phyloP scores from a whole-genome alignment of 2,329 filamentous ascomycete genomes.

The Chrysoporthe deuterocubensis region DNA sequence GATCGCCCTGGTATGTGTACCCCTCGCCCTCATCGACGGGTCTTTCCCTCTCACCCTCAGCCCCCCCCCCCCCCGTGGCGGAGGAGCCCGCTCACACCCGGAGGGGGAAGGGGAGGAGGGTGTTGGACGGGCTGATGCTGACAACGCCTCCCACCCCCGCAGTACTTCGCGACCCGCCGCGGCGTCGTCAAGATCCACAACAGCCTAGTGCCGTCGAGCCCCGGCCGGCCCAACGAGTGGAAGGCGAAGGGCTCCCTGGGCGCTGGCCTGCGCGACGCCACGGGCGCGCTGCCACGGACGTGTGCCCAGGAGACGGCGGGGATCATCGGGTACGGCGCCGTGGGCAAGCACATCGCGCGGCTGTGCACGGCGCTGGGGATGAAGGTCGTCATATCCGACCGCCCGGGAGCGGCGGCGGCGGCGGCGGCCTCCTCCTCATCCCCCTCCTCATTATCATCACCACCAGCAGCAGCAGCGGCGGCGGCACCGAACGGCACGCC shows the following conservation, averaged over 20 bases:
- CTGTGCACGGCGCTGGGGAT: constrained; percentile 34
- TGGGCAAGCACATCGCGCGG: constrained; percentile 31
- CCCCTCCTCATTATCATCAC: neutral
- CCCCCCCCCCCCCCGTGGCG: neutral
- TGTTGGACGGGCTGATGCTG: too few relatives aligned
- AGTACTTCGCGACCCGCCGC: constrained; percentile 33
- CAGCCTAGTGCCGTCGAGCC: constrained; percentile 26
- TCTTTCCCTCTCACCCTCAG: neutral
- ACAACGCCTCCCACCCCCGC: neutral
- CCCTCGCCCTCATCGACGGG: too few relatives aligned
- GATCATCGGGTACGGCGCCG: constrained; percentile 27
- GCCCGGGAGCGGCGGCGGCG: constrained; percentile 19
- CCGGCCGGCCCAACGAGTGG: constrained; percentile 26
- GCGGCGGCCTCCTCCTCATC: neutral
- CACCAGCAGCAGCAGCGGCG: too few relatives aligned
- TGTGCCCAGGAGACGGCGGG: constrained; percentile 25
- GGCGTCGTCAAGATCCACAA: constrained; percentile 32
- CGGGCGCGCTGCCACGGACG: constrained; percentile 20
- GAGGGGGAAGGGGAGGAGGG: too few relatives aligned
- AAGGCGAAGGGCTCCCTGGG: constrained; percentile 25
- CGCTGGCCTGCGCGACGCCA: constrained; percentile 13
- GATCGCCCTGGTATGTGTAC: constrained; percentile 26
- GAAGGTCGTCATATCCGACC: constrained; percentile 32
- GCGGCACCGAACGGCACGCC: too few relatives aligned
- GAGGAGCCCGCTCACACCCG: neutral